These are phyloP conservation scores for Diaporthe ampelina DNA, from an alignment of 2,329 filamentous ascomycete genomes.

Conservation along the genomic window DNA sequence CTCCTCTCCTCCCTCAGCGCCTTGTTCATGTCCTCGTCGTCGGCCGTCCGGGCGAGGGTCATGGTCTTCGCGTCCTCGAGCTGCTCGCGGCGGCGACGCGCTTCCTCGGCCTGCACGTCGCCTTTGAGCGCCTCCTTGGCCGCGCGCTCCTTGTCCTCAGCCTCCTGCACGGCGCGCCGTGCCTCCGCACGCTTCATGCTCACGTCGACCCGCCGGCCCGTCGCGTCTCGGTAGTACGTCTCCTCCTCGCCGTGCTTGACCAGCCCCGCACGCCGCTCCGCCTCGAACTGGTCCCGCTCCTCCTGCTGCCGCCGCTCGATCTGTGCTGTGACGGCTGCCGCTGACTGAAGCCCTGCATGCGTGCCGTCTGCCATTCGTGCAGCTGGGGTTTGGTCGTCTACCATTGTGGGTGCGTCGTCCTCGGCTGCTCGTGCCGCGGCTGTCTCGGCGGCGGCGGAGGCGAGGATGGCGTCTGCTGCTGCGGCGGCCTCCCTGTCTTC, in stretches of 20 bases:
- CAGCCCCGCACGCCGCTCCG: conserved; percentile 52
- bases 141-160: conserved; percentile 78
- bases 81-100: conserved; percentile 73
- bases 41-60: conserved; percentile 82
- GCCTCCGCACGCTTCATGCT: conserved; percentile 91
- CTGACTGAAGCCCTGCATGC: conserved; percentile 88
- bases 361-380: conserved; percentile 87
- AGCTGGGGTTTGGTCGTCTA: conserved; percentile 56
- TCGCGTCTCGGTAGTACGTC: conserved; percentile 96
- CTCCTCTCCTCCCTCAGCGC: conserved; percentile 82
- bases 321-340: conserved; percentile 80
- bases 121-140: conserved; percentile 79
- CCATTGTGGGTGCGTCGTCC: conserved; percentile 64
- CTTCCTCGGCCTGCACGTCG: conserved; percentile 83
- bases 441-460: conserved; percentile 77
- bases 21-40: conserved; percentile 88
- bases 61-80: conserved; percentile 87
- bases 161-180: conserved; percentile 73
- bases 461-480: conserved; percentile 84
- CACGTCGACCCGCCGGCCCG: conserved; percentile 93
- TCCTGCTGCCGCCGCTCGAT: conserved; percentile 67
- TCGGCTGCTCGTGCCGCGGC: conserved; percentile 63
- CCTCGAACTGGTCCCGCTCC: conserved; percentile 51
- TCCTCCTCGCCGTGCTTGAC: conserved; percentile 67
- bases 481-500: conserved; percentile 64